phyloP scores from a whole-genome alignment of 441 rosid genomes.

The Rhodomyrtus psidioides region DNA sequence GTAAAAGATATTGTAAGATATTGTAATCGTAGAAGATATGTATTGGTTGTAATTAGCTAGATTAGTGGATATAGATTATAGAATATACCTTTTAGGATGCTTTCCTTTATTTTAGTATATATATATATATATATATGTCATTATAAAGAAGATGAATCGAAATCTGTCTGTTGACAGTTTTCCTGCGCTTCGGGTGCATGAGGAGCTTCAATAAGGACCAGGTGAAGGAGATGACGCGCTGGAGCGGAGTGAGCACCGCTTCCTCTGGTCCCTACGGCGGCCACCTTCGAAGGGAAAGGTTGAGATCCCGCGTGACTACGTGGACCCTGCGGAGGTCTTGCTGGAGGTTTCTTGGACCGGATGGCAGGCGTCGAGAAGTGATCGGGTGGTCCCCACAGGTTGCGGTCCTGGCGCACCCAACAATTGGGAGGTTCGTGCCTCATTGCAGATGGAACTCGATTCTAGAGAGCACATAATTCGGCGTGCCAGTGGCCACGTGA shows the following conservation, averaged over 20 bases:
- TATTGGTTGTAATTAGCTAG: no score
- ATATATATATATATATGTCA: no score
- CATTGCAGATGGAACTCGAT: neutral
- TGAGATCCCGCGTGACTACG: neutral
- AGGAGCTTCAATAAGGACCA: neutral
- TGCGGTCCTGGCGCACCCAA: neutral
- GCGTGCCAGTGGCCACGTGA: no score
- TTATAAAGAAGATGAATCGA: no score
- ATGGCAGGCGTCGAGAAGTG: neutral
- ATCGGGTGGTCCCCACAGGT: neutral
- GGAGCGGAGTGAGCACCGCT: neutral
- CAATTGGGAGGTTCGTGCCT: neutral
- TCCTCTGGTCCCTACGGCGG: slow-evolving; percentile 22
- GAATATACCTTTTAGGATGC: no score
- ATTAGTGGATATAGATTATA: no score
- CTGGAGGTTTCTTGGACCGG: neutral
- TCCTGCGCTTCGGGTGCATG: neutral
- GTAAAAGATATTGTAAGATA: no score
- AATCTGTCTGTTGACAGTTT: no score
- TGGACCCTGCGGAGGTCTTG: neutral
- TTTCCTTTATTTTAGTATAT: no score
- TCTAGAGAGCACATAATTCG: no score
- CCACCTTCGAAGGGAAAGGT: slow-evolving; percentile 5
- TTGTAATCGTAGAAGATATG: no score
- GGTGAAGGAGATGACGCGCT: neutral